A percentile compares a stretch with the other conserved stretches of the same genome.
Evolutionary conservation across 2,329 filamentous ascomycete species (phyloP).

Genomic region (Aaosphaeria pasadenensis): DNA sequence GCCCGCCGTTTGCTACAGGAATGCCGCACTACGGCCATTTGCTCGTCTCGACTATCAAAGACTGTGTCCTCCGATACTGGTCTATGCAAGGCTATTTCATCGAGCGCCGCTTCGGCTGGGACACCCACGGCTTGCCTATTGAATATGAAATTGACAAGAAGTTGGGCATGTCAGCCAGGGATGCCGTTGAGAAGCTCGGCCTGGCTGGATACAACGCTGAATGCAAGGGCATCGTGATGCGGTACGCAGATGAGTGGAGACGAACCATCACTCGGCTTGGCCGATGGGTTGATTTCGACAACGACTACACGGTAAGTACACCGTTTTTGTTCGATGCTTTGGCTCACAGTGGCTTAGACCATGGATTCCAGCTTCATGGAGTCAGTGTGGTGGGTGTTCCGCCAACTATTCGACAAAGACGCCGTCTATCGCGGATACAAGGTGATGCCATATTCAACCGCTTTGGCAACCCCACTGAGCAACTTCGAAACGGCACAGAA

Average conservation of each 20-base stretch:
- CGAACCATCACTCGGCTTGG: constrained; percentile 62
- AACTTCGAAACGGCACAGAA: constrained; percentile 95
- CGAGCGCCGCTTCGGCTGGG: constrained; percentile 91
- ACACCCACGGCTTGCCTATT: constrained; percentile 89
- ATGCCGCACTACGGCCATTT: constrained; percentile 72
- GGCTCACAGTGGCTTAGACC: constrained; percentile 53
- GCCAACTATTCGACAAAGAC: constrained; percentile 85
- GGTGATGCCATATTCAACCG: constrained; percentile 94
- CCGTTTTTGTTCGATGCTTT: constrained; percentile 16
- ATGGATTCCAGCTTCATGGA: constrained; percentile 96
- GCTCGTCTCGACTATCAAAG: constrained; percentile 91
- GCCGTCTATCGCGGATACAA: constrained; percentile 85
- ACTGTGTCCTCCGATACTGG: constrained; percentile 95
- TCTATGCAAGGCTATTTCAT: constrained; percentile 95
- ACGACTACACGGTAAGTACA: constrained; percentile 77
- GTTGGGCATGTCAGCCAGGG: constrained; percentile 80
- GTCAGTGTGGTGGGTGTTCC: constrained; percentile 95
- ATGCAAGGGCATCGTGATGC: constrained; percentile 54
- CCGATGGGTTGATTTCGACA: constrained; percentile 77
- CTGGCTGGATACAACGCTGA: constrained; percentile 88
- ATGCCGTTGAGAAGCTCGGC: constrained; percentile 81
- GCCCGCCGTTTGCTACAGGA: constrained; percentile 55
- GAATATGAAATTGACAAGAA: constrained; percentile 98
- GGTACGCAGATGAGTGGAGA: constrained; percentile 61
- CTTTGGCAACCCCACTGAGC: constrained; percentile 81